A percentile compares a stretch with the other conserved stretches of the same genome.
phyloP scores from a whole-genome alignment of 176 grass and related monocot genomes.

The Oryza nivara region DNA sequence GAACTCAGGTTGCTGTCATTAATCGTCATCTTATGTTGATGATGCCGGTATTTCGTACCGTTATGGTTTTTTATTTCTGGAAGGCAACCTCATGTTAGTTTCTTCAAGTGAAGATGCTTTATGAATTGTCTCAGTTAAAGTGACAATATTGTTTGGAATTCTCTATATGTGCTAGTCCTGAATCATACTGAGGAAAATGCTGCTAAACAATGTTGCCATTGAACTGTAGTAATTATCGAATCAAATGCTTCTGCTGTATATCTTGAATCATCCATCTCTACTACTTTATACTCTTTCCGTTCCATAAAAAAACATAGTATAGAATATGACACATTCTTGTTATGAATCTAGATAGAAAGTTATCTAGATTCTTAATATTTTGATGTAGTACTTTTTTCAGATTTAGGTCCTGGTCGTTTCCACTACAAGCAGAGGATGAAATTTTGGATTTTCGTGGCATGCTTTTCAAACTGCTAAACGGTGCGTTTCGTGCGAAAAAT shows the following conservation, averaged over 20 bases:
- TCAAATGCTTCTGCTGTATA: background rate
- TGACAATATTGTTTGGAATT: background rate
- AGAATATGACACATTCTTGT: too few species aligned
- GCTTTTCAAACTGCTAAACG: too few species aligned
- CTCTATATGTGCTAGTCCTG: background rate
- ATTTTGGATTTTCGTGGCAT: too few species aligned
- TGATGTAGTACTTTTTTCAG: too few species aligned
- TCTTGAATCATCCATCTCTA: too few species aligned
- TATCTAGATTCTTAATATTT: too few species aligned
- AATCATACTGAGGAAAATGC: background rate
- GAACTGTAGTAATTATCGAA: background rate
- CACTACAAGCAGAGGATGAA: too few species aligned
- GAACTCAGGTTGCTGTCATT: background rate
- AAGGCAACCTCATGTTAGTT: background rate
- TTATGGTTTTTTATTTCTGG: background rate
- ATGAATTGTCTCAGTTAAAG: background rate
- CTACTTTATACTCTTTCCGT: too few species aligned
- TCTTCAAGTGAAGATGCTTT: background rate
- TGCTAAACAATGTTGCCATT: background rate
- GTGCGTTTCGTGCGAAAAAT: too few species aligned
- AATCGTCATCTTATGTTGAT: slow-evolving; percentile 19
- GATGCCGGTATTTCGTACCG: background rate
- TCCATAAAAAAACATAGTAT: too few species aligned
- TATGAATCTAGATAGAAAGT: too few species aligned
- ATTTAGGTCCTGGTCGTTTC: too few species aligned